Evolutionary conservation across 768 basidiomycete genomes (phyloP).

Genomic region (Paxillus involutus): DNA sequence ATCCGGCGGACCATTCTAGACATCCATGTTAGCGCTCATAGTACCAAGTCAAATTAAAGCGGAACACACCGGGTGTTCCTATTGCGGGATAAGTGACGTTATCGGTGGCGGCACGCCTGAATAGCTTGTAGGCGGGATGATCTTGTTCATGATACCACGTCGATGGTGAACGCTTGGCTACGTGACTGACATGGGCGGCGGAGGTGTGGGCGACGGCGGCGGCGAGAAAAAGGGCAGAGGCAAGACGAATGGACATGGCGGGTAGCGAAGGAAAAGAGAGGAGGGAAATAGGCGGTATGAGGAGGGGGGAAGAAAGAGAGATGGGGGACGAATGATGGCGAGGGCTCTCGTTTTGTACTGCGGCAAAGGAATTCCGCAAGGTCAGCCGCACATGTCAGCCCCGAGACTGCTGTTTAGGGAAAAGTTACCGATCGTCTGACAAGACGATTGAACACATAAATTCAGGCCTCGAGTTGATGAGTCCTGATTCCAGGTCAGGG

Average conservation of each 20-base stretch:
- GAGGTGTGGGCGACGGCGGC: conserved; percentile 18
- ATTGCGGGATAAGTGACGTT: conserved; percentile 51
- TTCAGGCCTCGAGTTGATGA: too few species aligned
- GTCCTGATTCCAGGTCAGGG: too few species aligned
- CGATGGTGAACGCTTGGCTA: conserved; percentile 23
- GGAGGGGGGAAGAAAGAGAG: conserved; percentile 3
- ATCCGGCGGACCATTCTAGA: conserved; percentile 63
- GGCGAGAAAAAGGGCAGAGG: conserved; percentile 26
- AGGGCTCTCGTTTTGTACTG: conserved; percentile 26
- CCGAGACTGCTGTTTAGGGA: conserved; percentile 8
- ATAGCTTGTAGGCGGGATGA: conserved; percentile 63
- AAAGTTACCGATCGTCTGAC: conserved; percentile 5
- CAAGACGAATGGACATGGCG: conserved; percentile 25
- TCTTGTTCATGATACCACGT: conserved; percentile 62
- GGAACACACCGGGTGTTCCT: conserved; percentile 55
- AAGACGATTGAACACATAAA: too few species aligned
- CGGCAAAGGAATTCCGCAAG: conserved; percentile 11
- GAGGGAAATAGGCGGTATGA: conserved; percentile 25
- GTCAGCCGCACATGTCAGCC: conserved; percentile 28
- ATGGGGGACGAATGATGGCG: conserved; percentile 1
- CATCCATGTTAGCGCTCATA: neutral
- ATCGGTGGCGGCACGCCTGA: conserved; percentile 53
- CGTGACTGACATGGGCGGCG: too few species aligned
- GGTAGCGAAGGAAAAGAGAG: conserved; percentile 37
- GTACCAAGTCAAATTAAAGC: neutral